Base-by-base conservation (phyloP, 106 monocot species). In the Hemerocallis citrina region DNA sequence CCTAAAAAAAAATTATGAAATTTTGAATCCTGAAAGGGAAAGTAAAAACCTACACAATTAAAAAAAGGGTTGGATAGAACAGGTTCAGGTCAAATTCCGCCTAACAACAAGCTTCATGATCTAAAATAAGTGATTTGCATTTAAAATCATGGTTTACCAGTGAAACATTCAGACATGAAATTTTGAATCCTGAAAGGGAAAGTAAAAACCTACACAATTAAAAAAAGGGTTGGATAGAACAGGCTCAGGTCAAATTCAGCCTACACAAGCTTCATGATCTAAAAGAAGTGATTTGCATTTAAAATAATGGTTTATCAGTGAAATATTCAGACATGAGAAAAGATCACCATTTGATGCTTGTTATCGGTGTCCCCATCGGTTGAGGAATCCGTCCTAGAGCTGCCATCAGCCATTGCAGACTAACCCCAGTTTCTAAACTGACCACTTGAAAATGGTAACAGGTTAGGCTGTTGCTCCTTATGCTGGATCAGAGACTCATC, bases 301-400 rank as follows among this genome's bases (percentile, higher is more conserved):
- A 34, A 2, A 7, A 34, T 57, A 15, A 34, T 7, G 31, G 4
- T 10, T 5, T 6, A 56, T 56, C 34, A 32, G 55, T 37, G 38
- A 59, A 57, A 5, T 11, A 23, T 57, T 22, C 13, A 38, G 23
- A 54, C 37, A 38, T 1, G 59, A 59, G 22, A 44, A 29, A 34
- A 52, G 14, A 67, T 76, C 59, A 82, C 86, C 86, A 45, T 80
- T 60, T 74, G 72, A 63, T 75, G 76, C 67, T 75, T 92, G 28
- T 84, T 87, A 57, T 81, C 87, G 45, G 72, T 73, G 16, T 92
- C 87, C 40, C 69, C 72, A 73, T 86, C 92, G 28, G 87, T 81
- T 31, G 87, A 92, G 41, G 83, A 83, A 37, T 92, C 92, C 14
- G 87, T 87, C 65, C 75, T 77, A 57, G 92, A 83, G 63, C 84